Conservation (phyloP, 495 filamentous ascomycete genomes). For the Corynascus novoguineensis region DNA sequence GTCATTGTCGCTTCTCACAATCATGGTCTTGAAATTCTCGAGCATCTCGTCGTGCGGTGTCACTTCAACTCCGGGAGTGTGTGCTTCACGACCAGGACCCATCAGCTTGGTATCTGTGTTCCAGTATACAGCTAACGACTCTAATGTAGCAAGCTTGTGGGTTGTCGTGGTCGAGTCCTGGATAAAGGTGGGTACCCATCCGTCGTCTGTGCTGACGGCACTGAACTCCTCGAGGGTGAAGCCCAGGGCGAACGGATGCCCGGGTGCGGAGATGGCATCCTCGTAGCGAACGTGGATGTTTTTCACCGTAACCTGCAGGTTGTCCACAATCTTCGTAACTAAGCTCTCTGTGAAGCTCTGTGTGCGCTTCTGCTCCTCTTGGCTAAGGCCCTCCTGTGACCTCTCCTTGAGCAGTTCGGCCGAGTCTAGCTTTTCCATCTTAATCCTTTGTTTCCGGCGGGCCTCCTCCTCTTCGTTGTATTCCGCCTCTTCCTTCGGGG, state of each 20-base stretch:
- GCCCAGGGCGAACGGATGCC: slow-evolving; percentile 90
- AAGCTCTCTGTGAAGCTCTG: slow-evolving; percentile 95
- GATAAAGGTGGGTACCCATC: slow-evolving; percentile 93
- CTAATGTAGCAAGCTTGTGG: slow-evolving; percentile 85
- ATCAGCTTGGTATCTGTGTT: slow-evolving; percentile 85
- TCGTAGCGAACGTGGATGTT: slow-evolving; percentile 98
- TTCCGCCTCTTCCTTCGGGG: slow-evolving; percentile 86
- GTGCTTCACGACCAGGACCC: slow-evolving; percentile 67
- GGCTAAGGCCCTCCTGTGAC: slow-evolving; percentile 85
- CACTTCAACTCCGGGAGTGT: slow-evolving; percentile 46
- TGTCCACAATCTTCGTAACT: slow-evolving; percentile 93
- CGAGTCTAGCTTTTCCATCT: slow-evolving; percentile 96
- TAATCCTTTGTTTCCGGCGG: slow-evolving; percentile 71
- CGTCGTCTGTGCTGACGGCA: slow-evolving; percentile 86
- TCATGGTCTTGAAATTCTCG: slow-evolving; percentile 65
- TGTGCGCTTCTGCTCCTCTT: slow-evolving; percentile 89
- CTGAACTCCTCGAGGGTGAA: slow-evolving; percentile 91
- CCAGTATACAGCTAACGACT: slow-evolving; percentile 91
- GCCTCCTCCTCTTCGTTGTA: slow-evolving; percentile 92
- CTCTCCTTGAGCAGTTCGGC: slow-evolving; percentile 89
- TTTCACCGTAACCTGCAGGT: slow-evolving; percentile 93
- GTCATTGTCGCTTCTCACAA: slow-evolving; percentile 58
- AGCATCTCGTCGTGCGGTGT: slow-evolving; percentile 66
- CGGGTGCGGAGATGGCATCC: slow-evolving; percentile 90
- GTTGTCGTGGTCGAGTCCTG: slow-evolving; percentile 75